Percentiles rank a stretch among this genome's conserved stretches.
These are phyloP conservation scores for Colletotrichum liaoningense DNA, from an alignment of 2,329 filamentous ascomycete species.

Conservation along the genomic window DNA sequence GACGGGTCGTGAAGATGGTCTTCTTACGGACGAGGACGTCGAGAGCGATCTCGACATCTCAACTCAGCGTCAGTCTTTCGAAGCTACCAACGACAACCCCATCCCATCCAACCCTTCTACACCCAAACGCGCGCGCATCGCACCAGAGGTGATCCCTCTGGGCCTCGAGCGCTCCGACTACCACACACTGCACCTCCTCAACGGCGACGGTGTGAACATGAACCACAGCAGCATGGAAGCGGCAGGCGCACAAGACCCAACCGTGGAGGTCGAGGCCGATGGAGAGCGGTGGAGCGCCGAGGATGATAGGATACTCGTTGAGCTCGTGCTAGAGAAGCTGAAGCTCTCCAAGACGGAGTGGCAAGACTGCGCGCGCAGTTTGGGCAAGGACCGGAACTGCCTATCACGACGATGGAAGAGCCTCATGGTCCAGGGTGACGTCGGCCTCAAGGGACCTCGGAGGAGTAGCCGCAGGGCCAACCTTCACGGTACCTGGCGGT, in stretches of 20 bases:
- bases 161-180: conserved; percentile 70
- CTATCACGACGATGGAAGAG: conserved; percentile 73
- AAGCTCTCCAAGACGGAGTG: conserved; percentile 73
- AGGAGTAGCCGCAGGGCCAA: conserved; percentile 56
- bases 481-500: conserved; percentile 68
- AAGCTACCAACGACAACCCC: conserved; percentile 35
- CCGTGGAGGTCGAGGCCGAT: conserved; percentile 57
- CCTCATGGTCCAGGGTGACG: conserved; percentile 67
- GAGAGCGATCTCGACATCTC: conserved; percentile 52
- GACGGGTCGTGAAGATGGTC: conserved; percentile 51
- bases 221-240: conserved; percentile 37
- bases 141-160: conserved; percentile 69
- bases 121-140: conserved; percentile 70
- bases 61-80: conserved; percentile 27
- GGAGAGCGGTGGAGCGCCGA: conserved; percentile 69
- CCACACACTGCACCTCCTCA: conserved; percentile 58
- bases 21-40: conserved; percentile 40
- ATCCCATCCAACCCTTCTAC: conserved; percentile 57
- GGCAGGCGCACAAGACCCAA: conserved; percentile 42
- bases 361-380: conserved; percentile 73
- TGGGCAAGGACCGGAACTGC: conserved; percentile 69
- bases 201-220: conserved; percentile 39
- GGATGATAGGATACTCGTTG: conserved; percentile 74
- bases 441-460: conserved; percentile 63
- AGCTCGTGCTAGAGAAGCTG: conserved; percentile 75